A percentile compares a stretch with the other conserved stretches of the same genome.
These are phyloP conservation scores for Neurospora sp. DNA, from an alignment of 495 filamentous ascomycete genomes.

Conservation along the genomic window DNA sequence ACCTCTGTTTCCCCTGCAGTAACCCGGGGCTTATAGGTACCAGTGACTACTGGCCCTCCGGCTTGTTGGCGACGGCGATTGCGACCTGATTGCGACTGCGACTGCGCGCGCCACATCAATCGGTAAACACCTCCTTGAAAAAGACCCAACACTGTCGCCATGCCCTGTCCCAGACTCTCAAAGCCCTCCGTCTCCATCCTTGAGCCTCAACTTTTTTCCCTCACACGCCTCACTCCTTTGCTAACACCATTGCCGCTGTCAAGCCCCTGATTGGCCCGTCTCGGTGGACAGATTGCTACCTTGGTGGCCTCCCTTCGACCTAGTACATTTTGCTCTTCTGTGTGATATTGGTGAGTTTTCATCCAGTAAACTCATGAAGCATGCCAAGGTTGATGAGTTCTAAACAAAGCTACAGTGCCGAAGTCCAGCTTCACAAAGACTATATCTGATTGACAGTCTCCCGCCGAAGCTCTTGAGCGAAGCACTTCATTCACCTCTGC, in stretches of 20 bases:
- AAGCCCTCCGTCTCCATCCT: conserved; percentile 12
- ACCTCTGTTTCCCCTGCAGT: not conserved
- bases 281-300: conserved; percentile 21
- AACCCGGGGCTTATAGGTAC: not conserved
- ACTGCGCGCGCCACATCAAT: not conserved
- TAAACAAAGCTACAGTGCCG: not conserved
- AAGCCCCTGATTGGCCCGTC: conserved; percentile 17
- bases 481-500: not conserved
- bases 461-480: not conserved
- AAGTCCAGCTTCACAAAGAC: not conserved
- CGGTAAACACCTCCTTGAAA: not conserved
- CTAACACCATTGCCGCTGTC: conserved; percentile 6
- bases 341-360: conserved; percentile 44
- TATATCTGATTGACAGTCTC: not conserved
- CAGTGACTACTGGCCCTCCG: not conserved
- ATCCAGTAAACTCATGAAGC: conserved; percentile 20
- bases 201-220: conserved; percentile 19
- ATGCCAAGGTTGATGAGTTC: not conserved
- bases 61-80: not conserved
- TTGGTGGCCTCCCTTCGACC: conserved; percentile 9
- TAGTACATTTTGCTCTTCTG: conserved; percentile 16
- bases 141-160: conserved; percentile 15
- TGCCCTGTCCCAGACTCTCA: conserved; percentile 16
- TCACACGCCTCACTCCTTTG: conserved; percentile 5
- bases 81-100: not conserved